Evolutionary conservation across 1,284 basidiomycete genomes (phyloP), one percentile per base, ranked within the genome.

Genomic region (Phenoliferia sp.): DNA sequence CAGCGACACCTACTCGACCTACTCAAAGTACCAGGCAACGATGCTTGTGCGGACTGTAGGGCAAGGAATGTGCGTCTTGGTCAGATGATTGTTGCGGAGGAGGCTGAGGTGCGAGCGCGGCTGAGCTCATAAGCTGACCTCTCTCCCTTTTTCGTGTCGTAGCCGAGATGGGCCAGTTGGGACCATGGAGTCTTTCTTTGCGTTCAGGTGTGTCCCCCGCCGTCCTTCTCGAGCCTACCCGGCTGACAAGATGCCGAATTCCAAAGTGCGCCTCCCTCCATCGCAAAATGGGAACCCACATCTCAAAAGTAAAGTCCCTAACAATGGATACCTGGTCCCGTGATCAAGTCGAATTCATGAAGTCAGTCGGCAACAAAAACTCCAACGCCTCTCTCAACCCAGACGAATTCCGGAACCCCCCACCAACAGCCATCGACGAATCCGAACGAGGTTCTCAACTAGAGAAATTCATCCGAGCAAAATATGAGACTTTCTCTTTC

Each of bases 331-430:
- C 74, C 0, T 80, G 79, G 79, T 74, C 78, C 0, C 72, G 73
- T 34, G 79, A 79, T 31, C 78, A 80, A 66, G 78, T 79, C 44
- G 77, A 79, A 69, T 70, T 69, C 56, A 79, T 80, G 78, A 70
- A 74, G 28, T 69, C 66, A 12, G 63, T 73, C 12, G 79, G 79
- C 48, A 80, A 80, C 63, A 33, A 70, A 36, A 75, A 73, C 39
- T 74, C 75, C 62, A 80, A 80, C 63, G 44, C 60, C 16, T 34
- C 69, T 7, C 75, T 73, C 34, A 79, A 78, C 50, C 78, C 79
- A 3, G 77, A 79, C 61, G 74, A 76, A 65, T 69, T 70, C 48
- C 65, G 72, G 33, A 77, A 78, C 59, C 75, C 73, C 3, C 79
- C 78, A n/a, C 79, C 79, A 0, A 75, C 77, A 5, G 74, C 77